Base-by-base conservation (phyloP, 129 eudicot species). In the Artemisia argyi region DNA sequence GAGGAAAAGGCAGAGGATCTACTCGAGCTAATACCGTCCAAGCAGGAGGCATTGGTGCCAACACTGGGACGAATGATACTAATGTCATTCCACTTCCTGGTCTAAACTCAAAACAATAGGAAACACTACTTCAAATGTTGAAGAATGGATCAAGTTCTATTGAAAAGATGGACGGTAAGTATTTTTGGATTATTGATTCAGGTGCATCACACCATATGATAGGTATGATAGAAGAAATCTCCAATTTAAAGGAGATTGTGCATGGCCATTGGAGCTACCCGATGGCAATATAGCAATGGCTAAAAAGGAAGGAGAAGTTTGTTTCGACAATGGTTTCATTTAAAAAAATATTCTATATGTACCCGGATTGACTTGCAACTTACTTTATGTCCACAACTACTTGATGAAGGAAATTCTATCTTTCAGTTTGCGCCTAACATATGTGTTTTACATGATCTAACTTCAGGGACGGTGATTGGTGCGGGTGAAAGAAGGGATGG, bases 391-490 rank as follows among this genome's bases (percentile, higher is more conserved):
- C 68, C 14, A 7, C 26, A 63, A 32, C 5, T 63, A 35, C 35
- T 63, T 16, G 26, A 63, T 15, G 50, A 63, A 15, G 11, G 49
- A n/a, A 63, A 35, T 63, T 39, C n/a, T 39, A 13, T 63, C 12
- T n/a, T 63, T 39, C 51, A 63, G 7, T 63, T 35, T 22, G 3
- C 51, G 16, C 26, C 51, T 63, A 63, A 63, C 51, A 1, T 39
- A 8, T 35, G 51, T 63, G 68, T 63, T 32, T 35, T 63, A 63
- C 68, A 63, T 28, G 68, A 63, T 32, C 68, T 5, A 51, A 16
- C 4, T 63, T 63, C 24, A 28, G 35, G 68, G 51, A 63, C 15
- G 7, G 22, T 63, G 68, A 63, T 63, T 63, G 68, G 68, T 63
- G 68, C 51, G 28, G 50, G 68, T 63, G 17, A 39, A 15, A 63